Evolutionary conservation across 139 green algal genomes (phyloP), one percentile per base, ranked within the genome.

Genomic region (Volvox reticuliferus): DNA sequence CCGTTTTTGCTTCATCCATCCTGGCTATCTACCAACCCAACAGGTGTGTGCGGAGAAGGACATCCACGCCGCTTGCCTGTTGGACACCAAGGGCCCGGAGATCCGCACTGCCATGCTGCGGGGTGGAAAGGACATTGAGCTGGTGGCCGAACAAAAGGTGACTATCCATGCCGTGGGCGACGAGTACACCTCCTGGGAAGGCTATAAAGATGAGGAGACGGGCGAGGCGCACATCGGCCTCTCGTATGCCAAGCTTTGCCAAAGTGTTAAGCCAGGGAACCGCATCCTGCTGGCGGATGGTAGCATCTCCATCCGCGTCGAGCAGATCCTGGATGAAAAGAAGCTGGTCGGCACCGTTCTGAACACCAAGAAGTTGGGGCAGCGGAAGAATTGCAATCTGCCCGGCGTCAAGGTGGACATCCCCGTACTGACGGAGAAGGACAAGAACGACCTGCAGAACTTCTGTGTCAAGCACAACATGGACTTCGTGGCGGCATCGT

Each of bases 81-180:
- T 95, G 76, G 93, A 95, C 89, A 95, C 93, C 91, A 95, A 95
- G 91, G 93, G 93, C n/a, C 95, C 95, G 50, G 94, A 96, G 92
- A 95, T 96, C 92, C 93, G 94, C 77, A 96, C 94, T 17, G 93
- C 94, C 78, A 96, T 97, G 94, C 92, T 97, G n/a, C 67, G 65
- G 28, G 93, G 92, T 73, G 88, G 91, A 61, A 93, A 96, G 92
- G 33, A 86, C 81, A 94, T 95, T 69, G 87, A 93, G 62, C 89
- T 95, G 81, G 65, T 79, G n/a, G 91, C 92, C 12, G 83, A 69
- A 18, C 92, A 94, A 84, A 55, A 88, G 88, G 79, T 91, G 2
- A 82, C 65, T 44, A 82, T 96, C 19, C 92, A 95, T 76, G 93
- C 94, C n/a, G 94, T 96, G 63, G 95, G 94, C 32, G 93, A 96